Base-by-base conservation (phyloP, 768 basidiomycete genomes). In the Rhodocollybia butyracea region DNA sequence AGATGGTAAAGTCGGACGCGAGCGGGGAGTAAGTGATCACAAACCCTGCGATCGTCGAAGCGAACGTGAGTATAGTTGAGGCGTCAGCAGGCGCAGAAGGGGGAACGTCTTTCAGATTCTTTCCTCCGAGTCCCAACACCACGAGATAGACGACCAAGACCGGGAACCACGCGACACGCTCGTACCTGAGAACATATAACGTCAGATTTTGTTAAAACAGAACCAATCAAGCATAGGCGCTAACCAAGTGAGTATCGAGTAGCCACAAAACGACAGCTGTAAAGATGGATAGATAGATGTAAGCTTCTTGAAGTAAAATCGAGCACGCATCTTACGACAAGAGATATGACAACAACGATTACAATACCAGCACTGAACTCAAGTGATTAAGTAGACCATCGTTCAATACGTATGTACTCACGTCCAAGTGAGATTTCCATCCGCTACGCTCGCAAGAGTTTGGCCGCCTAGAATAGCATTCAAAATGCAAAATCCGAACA, bases 311-410 rank as follows among this genome's bases (percentile, higher is more conserved):
- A 62, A 71, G 66, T 3, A 75, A 74, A 60, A 71, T 73, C 46
- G 42, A 26, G 5, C 13, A 13, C 13, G 32, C 7, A 81, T 27
- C 80, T 77, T 46, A 86, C 77, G 22, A 87, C 57, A 29, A 94
- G 79, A 2, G 89, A 85, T 30, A 90, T 72, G 29, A 87, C 57
- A 0, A 81, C 79, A 39, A 93, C 84, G 48, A 94, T 83, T 30
- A 91, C 86, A 53, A 94, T 94, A 2, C 92, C 92, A 26, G 94
- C 84, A 48, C 86, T 89, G 58, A 31, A n/a, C n/a, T 13, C 22
- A 29, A 46, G 29, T 50, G n/a, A 5, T 43, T n/a, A 39, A 45
- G 21, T 40, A n/a, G n/a, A n/a, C n/a, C 13, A 26, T 13, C 8
- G 15, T 6, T 13, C 13, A 19, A 50, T 12, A 38, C 29, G 24